phyloP scores from a whole-genome alignment of 106 monocot genomes.

The Dendrobium huoshanense region DNA sequence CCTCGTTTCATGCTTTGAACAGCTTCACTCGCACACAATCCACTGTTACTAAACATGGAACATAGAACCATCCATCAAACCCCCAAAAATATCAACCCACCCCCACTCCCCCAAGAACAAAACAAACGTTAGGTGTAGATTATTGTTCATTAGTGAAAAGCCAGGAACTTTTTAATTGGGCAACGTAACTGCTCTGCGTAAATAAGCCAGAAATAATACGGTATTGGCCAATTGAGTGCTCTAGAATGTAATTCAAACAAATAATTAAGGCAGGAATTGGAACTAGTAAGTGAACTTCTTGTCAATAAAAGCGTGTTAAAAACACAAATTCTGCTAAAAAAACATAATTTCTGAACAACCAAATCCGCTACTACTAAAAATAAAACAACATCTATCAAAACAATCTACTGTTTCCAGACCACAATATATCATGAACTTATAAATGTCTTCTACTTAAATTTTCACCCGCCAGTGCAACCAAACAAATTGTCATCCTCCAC shows the following conservation, averaged over 20 bases:
- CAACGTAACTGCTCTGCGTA: not conserved
- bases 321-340: not conserved
- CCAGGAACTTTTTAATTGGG: not conserved
- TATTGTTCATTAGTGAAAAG: not conserved
- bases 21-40: not conserved
- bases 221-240: not conserved
- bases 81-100: not conserved
- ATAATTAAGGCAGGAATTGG: not conserved
- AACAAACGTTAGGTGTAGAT: not conserved
- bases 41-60: not conserved
- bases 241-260: not conserved
- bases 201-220: not conserved
- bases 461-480: not conserved
- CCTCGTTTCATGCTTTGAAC: not conserved
- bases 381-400: not conserved
- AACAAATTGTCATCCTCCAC: not conserved
- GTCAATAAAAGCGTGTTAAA: not conserved
- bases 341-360: not conserved
- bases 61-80: not conserved
- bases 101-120: not conserved
- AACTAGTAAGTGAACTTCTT: not conserved
- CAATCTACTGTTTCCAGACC: not conserved
- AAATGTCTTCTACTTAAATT: not conserved
- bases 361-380: not conserved
- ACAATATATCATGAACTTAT: not conserved